A percentile compares a stretch with the other conserved stretches of the same genome.
These are phyloP conservation scores for Ramularia endophylla DNA, from an alignment of 2,329 filamentous ascomycete genomes.

Conservation along the genomic window DNA sequence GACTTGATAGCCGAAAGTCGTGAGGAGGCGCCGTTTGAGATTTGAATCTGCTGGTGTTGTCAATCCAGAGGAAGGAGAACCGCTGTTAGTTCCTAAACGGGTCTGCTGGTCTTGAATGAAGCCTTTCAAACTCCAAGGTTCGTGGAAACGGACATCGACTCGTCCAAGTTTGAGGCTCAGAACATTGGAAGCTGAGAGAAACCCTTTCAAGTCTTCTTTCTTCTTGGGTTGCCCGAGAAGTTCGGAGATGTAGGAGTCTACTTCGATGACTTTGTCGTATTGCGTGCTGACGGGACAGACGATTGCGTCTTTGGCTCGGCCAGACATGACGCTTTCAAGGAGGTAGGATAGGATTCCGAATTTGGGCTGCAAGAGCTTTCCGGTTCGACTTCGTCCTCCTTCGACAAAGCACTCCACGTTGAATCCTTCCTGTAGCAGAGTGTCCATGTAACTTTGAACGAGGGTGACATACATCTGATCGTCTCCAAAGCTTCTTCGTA, in stretches of 20 bases:
- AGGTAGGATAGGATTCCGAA: constrained; percentile 93
- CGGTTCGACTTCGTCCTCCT: constrained; percentile 84
- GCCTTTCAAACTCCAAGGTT: constrained; percentile 83
- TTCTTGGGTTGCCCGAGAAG: constrained; percentile 90
- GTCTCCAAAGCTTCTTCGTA: constrained; percentile 84
- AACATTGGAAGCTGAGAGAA: constrained; percentile 82
- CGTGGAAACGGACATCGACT: constrained; percentile 92
- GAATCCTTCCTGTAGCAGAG: constrained; percentile 78
- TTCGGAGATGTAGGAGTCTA: constrained; percentile 92
- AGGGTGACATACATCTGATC: constrained; percentile 84
- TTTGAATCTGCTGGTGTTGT: constrained; percentile 34
- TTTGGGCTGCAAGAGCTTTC: constrained; percentile 88
- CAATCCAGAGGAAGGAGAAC: no score
- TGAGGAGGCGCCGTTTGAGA: constrained; percentile 61
- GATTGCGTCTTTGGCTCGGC: constrained; percentile 81
- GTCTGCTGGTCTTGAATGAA: constrained; percentile 75
- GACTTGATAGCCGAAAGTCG: constrained; percentile 86
- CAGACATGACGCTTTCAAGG: constrained; percentile 81
- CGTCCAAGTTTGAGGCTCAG: constrained; percentile 82
- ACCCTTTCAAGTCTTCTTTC: constrained; percentile 87
- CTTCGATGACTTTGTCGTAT: constrained; percentile 98
- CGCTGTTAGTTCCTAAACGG: constrained; percentile 33
- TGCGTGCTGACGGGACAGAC: constrained; percentile 96
- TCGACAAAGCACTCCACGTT: constrained; percentile 99
- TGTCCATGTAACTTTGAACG: constrained; percentile 96